A percentile compares a stretch with the other conserved stretches of the same genome.
Evolutionary conservation across 2,329 filamentous ascomycete genomes (phyloP).

Genomic region (Lojkania enalia): DNA sequence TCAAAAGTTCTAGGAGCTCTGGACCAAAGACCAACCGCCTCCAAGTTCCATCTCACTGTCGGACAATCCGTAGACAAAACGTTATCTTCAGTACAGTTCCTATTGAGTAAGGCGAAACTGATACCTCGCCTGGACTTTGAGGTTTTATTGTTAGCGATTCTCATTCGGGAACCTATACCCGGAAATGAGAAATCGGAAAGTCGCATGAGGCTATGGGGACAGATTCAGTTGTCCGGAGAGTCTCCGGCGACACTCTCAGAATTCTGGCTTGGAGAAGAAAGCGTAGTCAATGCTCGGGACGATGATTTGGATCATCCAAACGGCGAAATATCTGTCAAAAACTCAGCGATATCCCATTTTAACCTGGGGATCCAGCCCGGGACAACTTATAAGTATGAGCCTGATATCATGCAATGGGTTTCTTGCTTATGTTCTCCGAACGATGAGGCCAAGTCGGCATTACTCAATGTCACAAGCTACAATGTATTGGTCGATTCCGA

Average conservation of each 20-base stretch:
- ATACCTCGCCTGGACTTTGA: constrained; percentile 56
- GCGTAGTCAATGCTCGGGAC: constrained; percentile 4
- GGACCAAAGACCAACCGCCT: constrained; percentile 19
- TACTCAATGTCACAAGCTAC: constrained; percentile 47
- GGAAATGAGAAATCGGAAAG: constrained; percentile 39
- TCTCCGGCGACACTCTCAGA: constrained; percentile 7
- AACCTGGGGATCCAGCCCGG: constrained; percentile 25
- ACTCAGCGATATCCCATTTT: constrained; percentile 1
- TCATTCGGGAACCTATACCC: constrained; percentile 53
- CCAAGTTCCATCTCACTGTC: constrained; percentile 61
- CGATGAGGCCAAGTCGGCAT: constrained; percentile 8
- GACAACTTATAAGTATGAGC: constrained; percentile 37
- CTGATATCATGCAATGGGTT: constrained; percentile 29
- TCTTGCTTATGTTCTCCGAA: constrained; percentile 1
- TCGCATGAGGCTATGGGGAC: constrained; percentile 62
- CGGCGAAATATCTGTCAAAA: background rate
- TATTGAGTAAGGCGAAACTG: constrained; percentile 57
- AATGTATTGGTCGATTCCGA: constrained; percentile 49
- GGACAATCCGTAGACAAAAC: constrained; percentile 59
- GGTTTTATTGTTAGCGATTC: constrained; percentile 54
- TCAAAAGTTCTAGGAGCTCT: constrained; percentile 26
- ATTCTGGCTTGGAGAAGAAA: constrained; percentile 15
- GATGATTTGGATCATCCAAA: constrained; percentile 1
- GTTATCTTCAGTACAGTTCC: constrained; percentile 53
- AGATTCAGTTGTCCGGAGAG: constrained; percentile 42